phyloP scores from a whole-genome alignment of 1,284 basidiomycete genomes.

The Neonothopanus nambi region DNA sequence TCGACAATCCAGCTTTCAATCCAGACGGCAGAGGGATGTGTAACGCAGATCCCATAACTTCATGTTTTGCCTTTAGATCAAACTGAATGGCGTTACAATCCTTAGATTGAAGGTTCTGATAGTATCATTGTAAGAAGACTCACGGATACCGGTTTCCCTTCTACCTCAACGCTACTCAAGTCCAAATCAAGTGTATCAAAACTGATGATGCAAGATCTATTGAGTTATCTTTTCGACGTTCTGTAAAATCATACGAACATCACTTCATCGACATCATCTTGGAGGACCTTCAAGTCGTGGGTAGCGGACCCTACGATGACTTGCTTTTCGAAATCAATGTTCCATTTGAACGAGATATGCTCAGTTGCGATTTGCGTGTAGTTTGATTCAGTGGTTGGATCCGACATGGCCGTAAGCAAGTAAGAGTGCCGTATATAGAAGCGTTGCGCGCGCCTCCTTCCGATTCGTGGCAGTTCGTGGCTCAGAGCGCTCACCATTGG shows the following conservation, averaged over 20 bases:
- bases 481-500: too few relatives aligned
- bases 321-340: slow-evolving; percentile 72
- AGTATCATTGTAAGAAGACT: slow-evolving; percentile 22
- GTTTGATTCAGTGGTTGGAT: slow-evolving; percentile 82
- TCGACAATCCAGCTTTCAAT: slow-evolving; percentile 41
- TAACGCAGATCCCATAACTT: slow-evolving; percentile 74
- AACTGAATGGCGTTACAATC: slow-evolving; percentile 37
- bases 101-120: background rate
- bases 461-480: background rate
- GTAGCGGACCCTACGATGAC: slow-evolving; percentile 74
- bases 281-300: slow-evolving; percentile 62
- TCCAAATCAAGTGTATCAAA: slow-evolving; percentile 82
- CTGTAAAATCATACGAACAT: slow-evolving; percentile 42
- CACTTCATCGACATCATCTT: slow-evolving; percentile 64
- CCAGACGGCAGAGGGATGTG: slow-evolving; percentile 48
- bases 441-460: background rate
- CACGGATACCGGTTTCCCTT: slow-evolving; percentile 51
- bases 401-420: slow-evolving; percentile 32
- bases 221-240: slow-evolving; percentile 13
- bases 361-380: slow-evolving; percentile 68
- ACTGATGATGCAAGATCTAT: slow-evolving; percentile 33
- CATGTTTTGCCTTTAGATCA: slow-evolving; percentile 52
- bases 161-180: slow-evolving; percentile 59
- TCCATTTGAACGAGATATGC: slow-evolving; percentile 82
- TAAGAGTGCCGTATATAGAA: background rate